phyloP scores from a whole-genome alignment of 495 filamentous ascomycete species.

The Rhizodiscina lignyota region DNA sequence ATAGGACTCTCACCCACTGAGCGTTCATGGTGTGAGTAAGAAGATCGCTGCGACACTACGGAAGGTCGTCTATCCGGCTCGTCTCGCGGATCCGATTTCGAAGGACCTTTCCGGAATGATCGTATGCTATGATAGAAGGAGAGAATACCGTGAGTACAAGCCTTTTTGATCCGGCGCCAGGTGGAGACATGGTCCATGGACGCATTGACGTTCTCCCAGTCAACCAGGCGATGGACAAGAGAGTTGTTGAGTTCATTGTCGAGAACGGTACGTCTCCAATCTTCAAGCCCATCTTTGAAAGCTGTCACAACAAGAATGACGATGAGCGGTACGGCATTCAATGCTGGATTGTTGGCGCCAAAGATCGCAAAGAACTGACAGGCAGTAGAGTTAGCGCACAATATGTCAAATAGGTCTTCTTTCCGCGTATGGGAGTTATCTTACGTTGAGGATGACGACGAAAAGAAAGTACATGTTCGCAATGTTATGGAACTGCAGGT shows the following conservation, averaged over 20 bases:
- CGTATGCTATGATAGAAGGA: no score
- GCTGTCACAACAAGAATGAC: slow-evolving; percentile 84
- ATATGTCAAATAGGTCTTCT: no score
- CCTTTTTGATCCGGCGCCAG: slow-evolving; percentile 89
- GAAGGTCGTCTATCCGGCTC: no score
- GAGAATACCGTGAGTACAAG: slow-evolving; percentile 49
- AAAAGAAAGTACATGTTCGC: slow-evolving; percentile 97
- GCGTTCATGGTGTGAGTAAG: no score
- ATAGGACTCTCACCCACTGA: no score
- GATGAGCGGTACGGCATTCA: slow-evolving; percentile 82
- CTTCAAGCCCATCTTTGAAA: slow-evolving; percentile 93
- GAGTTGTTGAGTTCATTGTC: slow-evolving; percentile 95
- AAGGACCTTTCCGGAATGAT: no score
- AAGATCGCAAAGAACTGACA: slow-evolving; percentile 98
- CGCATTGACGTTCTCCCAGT: slow-evolving; percentile 87
- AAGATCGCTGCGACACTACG: no score
- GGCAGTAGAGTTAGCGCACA: slow-evolving; percentile 8
- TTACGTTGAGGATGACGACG: slow-evolving; percentile 80
- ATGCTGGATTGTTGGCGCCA: slow-evolving; percentile 72
- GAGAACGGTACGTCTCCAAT: slow-evolving; percentile 79
- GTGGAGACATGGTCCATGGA: slow-evolving; percentile 64
- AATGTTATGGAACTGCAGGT: slow-evolving; percentile 94
- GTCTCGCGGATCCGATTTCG: no score
- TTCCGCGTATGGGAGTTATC: no score
- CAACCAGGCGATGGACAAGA: slow-evolving; percentile 71